These are phyloP conservation scores for Cerrena zonata DNA, from an alignment of 1,284 basidiomycete species.

Conservation along the genomic window DNA sequence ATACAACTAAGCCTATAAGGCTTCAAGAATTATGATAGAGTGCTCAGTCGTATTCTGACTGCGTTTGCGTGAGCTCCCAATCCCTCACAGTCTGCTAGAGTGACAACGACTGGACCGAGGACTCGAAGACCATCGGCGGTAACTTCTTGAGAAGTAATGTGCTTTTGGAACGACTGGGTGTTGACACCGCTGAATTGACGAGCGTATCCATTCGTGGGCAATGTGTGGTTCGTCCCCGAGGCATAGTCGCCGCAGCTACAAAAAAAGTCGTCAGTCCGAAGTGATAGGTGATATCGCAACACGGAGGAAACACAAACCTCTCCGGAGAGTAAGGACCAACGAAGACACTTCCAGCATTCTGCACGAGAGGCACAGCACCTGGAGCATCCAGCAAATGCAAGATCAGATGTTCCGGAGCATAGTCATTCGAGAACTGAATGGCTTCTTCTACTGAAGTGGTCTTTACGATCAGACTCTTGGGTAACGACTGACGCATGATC, in stretches of 20 bases:
- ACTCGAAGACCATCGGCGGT: conserved; percentile 71
- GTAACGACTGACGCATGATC: conserved; percentile 86
- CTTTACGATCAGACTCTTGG: conserved; percentile 87
- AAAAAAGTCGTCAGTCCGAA: neutral
- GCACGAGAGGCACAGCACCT: conserved; percentile 59
- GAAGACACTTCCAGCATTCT: conserved; percentile 95
- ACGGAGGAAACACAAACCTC: conserved; percentile 48
- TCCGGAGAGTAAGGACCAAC: conserved; percentile 93
- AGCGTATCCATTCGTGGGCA: conserved; percentile 92
- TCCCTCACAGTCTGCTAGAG: conserved; percentile 91
- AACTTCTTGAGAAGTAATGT: conserved; percentile 94
- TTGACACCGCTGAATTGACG: conserved; percentile 98
- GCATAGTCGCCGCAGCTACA: conserved; percentile 94
- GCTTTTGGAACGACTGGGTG: conserved; percentile 96
- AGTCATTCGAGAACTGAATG: conserved; percentile 89
- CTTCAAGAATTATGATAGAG: conserved; percentile 10
- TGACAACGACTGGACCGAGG: conserved; percentile 86
- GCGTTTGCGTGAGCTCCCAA: conserved; percentile 91
- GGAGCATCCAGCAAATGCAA: conserved; percentile 76
- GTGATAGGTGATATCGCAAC: neutral
- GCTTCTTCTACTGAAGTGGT: conserved; percentile 68
- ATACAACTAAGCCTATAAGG: neutral
- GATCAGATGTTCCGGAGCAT: conserved; percentile 95
- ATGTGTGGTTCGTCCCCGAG: conserved; percentile 96
- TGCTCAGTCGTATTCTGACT: conserved; percentile 62